A percentile compares a stretch with the other conserved stretches of the same genome.
Evolutionary conservation across 257 asterid species (phyloP).

Genomic region (Vinca minor): DNA sequence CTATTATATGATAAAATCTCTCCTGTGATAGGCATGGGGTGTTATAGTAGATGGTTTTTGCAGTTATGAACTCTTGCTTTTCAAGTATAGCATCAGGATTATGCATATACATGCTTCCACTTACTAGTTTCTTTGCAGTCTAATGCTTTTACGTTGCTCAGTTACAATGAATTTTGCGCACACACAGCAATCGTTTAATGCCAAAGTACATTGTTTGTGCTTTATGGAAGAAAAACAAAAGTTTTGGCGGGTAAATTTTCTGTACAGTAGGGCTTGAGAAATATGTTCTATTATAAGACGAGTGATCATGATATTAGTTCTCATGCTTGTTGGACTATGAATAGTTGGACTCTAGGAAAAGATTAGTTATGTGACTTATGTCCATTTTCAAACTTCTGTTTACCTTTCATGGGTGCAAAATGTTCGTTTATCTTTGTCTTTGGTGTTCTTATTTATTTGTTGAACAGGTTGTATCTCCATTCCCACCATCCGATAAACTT

Average conservation of each 20-base stretch:
- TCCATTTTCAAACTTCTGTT: no score
- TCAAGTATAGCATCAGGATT: no score
- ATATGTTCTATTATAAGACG: no score
- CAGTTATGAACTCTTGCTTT: no score
- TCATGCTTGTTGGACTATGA: no score
- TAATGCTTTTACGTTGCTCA: no score
- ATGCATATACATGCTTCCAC: no score
- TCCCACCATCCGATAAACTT: conserved; percentile 96
- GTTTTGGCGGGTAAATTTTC: neutral
- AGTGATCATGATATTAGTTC: no score
- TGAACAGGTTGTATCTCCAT: conserved; percentile 75
- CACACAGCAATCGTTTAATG: neutral
- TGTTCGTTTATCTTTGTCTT: neutral
- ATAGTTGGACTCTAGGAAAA: no score
- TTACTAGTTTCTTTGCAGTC: no score
- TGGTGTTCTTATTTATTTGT: conserved; percentile 13
- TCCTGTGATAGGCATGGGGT: neutral
- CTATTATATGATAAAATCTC: neutral
- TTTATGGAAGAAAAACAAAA: neutral
- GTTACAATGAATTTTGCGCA: neutral
- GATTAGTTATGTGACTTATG: no score
- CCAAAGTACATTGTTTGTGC: neutral
- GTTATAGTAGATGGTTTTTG: neutral
- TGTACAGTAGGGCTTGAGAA: neutral
- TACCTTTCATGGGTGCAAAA: no score